Conservation (phyloP, 2,329 filamentous ascomycete species). For the Sporothrix pallida region DNA sequence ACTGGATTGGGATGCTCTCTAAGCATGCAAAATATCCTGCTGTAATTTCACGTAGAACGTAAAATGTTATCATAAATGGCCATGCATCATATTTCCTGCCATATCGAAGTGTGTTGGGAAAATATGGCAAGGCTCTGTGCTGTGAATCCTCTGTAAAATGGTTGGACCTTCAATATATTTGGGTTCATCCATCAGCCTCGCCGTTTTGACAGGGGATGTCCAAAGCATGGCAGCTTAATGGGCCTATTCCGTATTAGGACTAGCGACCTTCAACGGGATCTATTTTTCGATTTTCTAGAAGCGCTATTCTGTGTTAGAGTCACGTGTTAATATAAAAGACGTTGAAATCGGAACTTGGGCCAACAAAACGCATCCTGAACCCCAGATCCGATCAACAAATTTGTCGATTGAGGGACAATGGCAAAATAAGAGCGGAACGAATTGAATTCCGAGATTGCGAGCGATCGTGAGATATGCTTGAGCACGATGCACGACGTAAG, state of each 20-base stretch:
- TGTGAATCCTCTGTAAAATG: neutral
- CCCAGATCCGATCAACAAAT: neutral
- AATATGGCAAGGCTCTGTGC: neutral
- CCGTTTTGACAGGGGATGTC: constrained; percentile 1
- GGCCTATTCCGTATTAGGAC: too few relatives aligned
- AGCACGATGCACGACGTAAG: neutral
- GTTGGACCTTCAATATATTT: neutral
- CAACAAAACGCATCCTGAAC: too few relatives aligned
- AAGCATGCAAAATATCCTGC: too few relatives aligned
- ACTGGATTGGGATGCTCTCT: neutral
- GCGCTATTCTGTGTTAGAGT: neutral
- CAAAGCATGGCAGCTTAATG: neutral
- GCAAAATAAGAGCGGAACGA: neutral
- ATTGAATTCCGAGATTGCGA: neutral
- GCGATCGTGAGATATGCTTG: too few relatives aligned
- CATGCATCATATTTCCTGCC: too few relatives aligned
- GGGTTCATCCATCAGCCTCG: constrained; percentile 15
- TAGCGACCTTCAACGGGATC: neutral
- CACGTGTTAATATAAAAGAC: constrained; percentile 7
- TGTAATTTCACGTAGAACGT: neutral
- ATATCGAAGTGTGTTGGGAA: neutral
- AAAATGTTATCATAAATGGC: too few relatives aligned
- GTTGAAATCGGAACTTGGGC: neutral
- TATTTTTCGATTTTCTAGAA: neutral
- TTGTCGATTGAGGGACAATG: neutral